Percentiles rank a stretch among this genome's conserved stretches.
Evolutionary conservation across 2,329 filamentous ascomycete species (phyloP).

Genomic region (Coniella vitis): DNA sequence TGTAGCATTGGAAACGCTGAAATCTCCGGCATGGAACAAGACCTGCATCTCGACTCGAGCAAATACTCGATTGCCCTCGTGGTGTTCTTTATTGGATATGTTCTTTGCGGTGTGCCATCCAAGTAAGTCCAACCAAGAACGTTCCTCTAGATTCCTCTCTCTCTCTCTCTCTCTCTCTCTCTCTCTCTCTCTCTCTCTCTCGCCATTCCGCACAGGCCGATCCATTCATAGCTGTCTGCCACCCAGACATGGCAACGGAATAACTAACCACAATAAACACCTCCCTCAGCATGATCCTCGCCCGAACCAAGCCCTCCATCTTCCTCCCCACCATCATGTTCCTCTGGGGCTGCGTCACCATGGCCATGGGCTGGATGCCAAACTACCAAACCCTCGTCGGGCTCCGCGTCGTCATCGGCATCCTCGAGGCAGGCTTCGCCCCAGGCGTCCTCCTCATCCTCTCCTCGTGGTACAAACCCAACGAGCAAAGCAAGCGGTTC

Average conservation of each 20-base stretch:
- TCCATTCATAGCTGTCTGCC: too few species aligned
- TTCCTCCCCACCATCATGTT: slow-evolving; percentile 33
- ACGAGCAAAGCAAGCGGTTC: slow-evolving; percentile 8
- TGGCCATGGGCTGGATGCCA: slow-evolving; percentile 32
- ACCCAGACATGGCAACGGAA: too few species aligned
- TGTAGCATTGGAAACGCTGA: neutral
- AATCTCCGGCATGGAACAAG: neutral
- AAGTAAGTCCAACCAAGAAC: neutral
- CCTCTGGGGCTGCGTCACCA: slow-evolving; percentile 32
- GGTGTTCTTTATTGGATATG: neutral
- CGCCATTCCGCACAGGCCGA: too few species aligned
- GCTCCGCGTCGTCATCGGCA: slow-evolving; percentile 40
- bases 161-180: too few species aligned
- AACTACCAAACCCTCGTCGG: slow-evolving; percentile 25
- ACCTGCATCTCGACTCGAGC: neutral
- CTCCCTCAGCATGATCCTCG: neutral
- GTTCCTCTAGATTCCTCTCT: too few species aligned
- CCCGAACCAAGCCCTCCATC: slow-evolving; percentile 31
- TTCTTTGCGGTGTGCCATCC: neutral
- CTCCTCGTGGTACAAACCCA: slow-evolving; percentile 54
- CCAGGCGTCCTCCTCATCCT: slow-evolving; percentile 53
- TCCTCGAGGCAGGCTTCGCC: slow-evolving; percentile 51
- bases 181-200: too few species aligned
- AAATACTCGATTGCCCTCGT: neutral
- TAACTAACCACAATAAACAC: too few species aligned